Evolutionary conservation across 495 filamentous ascomycete species (phyloP), one percentile per base, ranked within the genome.

Genomic region (Jackrogersella multiformis): DNA sequence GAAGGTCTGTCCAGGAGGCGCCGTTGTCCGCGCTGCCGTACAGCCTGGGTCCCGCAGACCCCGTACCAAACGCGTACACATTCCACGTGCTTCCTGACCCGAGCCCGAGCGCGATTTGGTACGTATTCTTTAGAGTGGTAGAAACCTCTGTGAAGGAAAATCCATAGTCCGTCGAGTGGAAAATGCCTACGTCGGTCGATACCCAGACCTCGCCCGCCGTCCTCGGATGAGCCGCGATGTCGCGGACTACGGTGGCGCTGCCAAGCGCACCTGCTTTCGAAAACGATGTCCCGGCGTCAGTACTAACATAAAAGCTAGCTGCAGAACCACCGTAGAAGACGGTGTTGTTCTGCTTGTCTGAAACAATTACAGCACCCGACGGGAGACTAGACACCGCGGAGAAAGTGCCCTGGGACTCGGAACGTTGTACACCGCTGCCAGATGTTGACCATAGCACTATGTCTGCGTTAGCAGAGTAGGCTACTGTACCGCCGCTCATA

Each of bases 191-290:
- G 35, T 84, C 75, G n/a, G 84, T 86, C 39, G 80, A 82, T 12
- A 81, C 79, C 78, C 77, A 86, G 15, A 88, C 72, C 58, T 86
- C 81, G 30, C 85, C 85, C 0, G 82, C 77, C 4, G 74, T 71
- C 16, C 73, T 72, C 15, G 84, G 84, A 57, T 86, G 80, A 1
- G 80, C 80, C 7, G 69, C 76, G n/a, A 87, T 81, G 32, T 81
- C 81, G 21, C 79, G 78, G 52, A 84, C 76, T 0, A 76, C 63
- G 8, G 73, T 77, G 13, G 77, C 73, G 53, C 73, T 71, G n/a
- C 69, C 71, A n/a, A 83, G 57, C 2, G 73, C 56, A 0, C 70
- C 75, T 0, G 71, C 70, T 13, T 71, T 52, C 10, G 76, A 64
- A 59, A 88, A 87, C 8, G 79, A 79, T 0, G 72, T 56, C 8